Evolutionary conservation across 2,329 filamentous ascomycete genomes (phyloP).

Genomic region (Paecilomyces sp.): DNA sequence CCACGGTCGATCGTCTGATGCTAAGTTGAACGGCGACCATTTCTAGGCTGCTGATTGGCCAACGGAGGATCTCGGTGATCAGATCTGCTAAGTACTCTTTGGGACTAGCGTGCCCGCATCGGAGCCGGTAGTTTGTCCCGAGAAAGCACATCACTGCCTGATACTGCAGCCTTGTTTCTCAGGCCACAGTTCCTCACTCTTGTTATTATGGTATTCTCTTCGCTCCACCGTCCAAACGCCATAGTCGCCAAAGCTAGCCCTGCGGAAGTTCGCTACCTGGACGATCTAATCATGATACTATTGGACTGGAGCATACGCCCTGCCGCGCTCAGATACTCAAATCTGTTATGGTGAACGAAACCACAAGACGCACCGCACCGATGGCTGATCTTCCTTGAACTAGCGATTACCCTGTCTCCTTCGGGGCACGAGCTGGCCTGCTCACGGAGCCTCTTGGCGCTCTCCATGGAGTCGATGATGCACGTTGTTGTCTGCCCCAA

Average conservation of each 20-base stretch:
- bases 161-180: not conserved
- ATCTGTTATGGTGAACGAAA: not conserved
- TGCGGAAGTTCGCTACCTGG: not conserved
- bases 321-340: not conserved
- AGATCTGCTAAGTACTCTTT: constrained; percentile 7
- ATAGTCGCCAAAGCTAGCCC: not conserved
- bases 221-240: not conserved
- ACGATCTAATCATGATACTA: not conserved
- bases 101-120: constrained; percentile 10
- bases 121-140: not conserved
- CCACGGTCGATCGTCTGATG: not conserved
- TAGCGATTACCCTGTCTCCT: not conserved
- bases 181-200: not conserved
- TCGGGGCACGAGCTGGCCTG: not conserved
- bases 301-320: not conserved
- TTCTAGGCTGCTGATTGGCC: constrained; percentile 8
- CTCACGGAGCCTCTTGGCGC: not conserved
- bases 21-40: not conserved
- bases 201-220: not conserved
- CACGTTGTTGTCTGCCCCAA: not conserved
- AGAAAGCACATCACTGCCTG: not conserved
- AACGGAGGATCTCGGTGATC: constrained; percentile 16
- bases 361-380: not conserved
- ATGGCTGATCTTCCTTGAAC: not conserved
- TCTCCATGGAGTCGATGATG: not conserved